Evolutionary conservation across 2,329 filamentous ascomycete species (phyloP), one percentile per base, ranked within the genome.

Genomic region (Talaromyces piceae): DNA sequence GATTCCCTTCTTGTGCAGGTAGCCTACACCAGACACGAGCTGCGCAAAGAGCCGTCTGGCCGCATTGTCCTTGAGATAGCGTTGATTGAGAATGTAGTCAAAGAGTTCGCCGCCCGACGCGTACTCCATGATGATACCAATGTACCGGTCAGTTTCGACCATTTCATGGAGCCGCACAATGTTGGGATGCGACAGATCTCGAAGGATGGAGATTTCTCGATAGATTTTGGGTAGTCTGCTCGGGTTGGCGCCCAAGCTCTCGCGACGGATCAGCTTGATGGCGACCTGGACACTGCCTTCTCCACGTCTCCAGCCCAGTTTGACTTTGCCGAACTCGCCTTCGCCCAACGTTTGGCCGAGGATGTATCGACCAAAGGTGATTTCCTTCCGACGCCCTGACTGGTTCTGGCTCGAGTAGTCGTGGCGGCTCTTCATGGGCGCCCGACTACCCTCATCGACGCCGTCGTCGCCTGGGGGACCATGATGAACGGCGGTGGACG

Each of bases 241-340:
- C 3, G 91, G 88, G 66, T 97, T 96, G 57, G 82, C 84, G 44
- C 91, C 91, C 33, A 98, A 81, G 18, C 82, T 88, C 65, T 98
- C 93, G 60, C 91, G 84, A 63, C 93, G 87, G 67, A 98, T 97
- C 58, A 96, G 82, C 72, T 98, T 98, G 76, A 98, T 96, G 56
- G 93, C 93, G 60, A 98, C 93, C 79, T 91, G 86, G 46, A 95
- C 87, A 57, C 85, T 91, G 54, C 90, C 91, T 69, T 95, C 91
- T 67, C n/a, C n/a, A n/a, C 89, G 87, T 70, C 96, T 97, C 93
- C 93, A 98, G 23, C 93, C 93, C 64, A 97, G 83, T 71, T 96
- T 97, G 62, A 98, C 93, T 68, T 98, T 98, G 58, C 93, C 93
- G 67, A 98, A 98, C 70, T 98, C 93, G 56, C 93, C 93, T 74